Percentiles rank a stretch among this genome's conserved stretches.
Conservation (phyloP, 805 yeast species). For the Candida argentea region DNA sequence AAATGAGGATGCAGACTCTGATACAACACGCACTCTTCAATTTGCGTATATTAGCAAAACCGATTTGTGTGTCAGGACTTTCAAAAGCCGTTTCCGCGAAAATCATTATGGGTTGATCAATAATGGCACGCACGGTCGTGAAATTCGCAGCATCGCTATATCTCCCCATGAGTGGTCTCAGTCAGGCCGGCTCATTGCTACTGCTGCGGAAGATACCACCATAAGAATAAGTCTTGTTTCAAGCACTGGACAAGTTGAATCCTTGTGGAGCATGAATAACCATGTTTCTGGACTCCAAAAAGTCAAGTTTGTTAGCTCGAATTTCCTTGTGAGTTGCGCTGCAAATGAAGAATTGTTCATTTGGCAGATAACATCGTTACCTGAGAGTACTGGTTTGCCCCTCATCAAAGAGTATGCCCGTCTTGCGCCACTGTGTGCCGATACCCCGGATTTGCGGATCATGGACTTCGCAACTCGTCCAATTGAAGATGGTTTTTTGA, state of each 20-base stretch:
- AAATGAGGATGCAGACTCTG: constrained; percentile 7
- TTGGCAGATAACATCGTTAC: constrained; percentile 48
- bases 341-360: constrained; percentile 83
- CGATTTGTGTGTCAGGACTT: constrained; percentile 27
- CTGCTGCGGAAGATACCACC: constrained; percentile 88
- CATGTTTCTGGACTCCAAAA: constrained; percentile 88
- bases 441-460: constrained; percentile 74
- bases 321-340: constrained; percentile 42
- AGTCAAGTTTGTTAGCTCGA: constrained; percentile 48
- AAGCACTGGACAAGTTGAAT: constrained; percentile 32
- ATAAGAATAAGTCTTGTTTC: constrained; percentile 43
- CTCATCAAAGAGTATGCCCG: constrained; percentile 40
- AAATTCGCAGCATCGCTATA: constrained; percentile 67
- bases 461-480: constrained; percentile 67
- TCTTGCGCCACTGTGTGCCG: constrained; percentile 43
- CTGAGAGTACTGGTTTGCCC: constrained; percentile 24
- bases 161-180: constrained; percentile 19
- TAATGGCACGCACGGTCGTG: constrained; percentile 85
- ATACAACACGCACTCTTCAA: constrained; percentile 14
- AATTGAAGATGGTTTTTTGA: constrained; percentile 33
- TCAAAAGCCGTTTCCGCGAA: constrained; percentile 10
- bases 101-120: constrained; percentile 19
- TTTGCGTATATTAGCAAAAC: constrained; percentile 53
- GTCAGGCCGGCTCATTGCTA: constrained; percentile 39
- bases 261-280: constrained; percentile 55